Base-by-base conservation (phyloP, 352 stramenopile genomes). In the Pythium phragmitis region DNA sequence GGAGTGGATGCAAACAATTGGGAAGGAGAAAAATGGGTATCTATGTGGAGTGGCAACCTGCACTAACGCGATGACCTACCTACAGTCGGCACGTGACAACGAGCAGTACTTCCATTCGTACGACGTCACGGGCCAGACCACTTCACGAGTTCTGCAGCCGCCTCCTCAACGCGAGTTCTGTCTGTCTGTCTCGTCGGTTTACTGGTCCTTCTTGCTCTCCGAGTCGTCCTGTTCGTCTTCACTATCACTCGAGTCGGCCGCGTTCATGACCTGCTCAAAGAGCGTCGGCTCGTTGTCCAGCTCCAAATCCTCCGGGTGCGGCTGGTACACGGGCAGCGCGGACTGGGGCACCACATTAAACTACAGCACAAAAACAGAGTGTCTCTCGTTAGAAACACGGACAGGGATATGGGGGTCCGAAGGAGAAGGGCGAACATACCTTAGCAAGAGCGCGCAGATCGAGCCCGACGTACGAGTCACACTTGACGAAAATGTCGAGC, bases 201-300 rank as follows among this genome's bases (percentile, higher is more conserved):
- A 81, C 64, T 81, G 68, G 64, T 77, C 73, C 69, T 85, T 82
- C 65, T 90, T 82, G 60, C 59, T 73, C 70, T 79, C 72, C 30
- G 63, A 36, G 60, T 89, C 79, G 52, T 88, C 79, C 57, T 89
- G 78, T 62, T 94, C 87, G 43, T 91, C 85, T 72, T 93, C 85
- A 72, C 82, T 92, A 85, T 94, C 85, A 78, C 83, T 94, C 63
- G 82, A 91, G 73, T 95, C 87, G 52, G 70, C 82, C 28, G 78
- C 77, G 60, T 93, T 92, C 85, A 95, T 96, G 56, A 96, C 97
- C 76, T 99, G 96, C 77, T 99, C 97, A 72, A 99, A 99, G 63
- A 99, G 79, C 39, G 97, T 99, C 19, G 98, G 97, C 74, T 99
- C 98, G 68, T 99, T 98, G 84, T 99, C 97, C 73, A 99, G 88